Evolutionary conservation across 352 stramenopile species (phyloP), one percentile per base, ranked within the genome.

Genomic region (Bremia lactucae): DNA sequence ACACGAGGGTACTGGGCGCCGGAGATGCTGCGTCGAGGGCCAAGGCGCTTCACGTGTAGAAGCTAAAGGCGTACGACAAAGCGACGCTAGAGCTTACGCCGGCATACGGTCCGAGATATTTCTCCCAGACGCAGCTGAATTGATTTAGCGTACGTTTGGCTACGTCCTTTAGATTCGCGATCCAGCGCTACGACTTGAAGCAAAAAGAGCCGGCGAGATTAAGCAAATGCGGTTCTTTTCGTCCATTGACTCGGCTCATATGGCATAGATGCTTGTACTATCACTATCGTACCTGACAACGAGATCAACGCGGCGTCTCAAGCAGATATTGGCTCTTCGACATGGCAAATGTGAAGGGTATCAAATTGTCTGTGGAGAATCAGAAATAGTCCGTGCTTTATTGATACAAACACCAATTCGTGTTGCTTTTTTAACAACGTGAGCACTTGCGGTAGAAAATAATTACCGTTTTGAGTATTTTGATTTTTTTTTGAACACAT

Each of bases 21-120:
- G 18, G 95, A 99, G 68, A 98, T 99, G 94, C 60, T 98, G 22
- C 94, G 15, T 94, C 96, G 36, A 83, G 82, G 45, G 90, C 92
- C 36, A 83, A 96, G 35, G 89, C 92, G 22, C 87, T 96, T 52
- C 88, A 95, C 20, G 72, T 94, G 23, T 76, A 92, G 46, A 94
- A 95, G 56, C 76, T 89, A 47, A 73, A 88, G 43, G 82, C 81
- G 6, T 87, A 91, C 42, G 71, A 93, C 28, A 88, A 86, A 49
- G 71, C 71, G 9, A 86, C 82, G 13, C 49, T 89, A 6, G 76
- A 89, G 47, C 65, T 89, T 20, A 89, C 66, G 0, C 76, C 73
- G 8, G 68, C 71, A 10, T 87, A 87, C 46, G 78, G 91, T 35
- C 45, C 72, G 14, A 87, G 83, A 46, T 87, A 86, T 35, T 91